Base-by-base conservation (phyloP, 2,329 filamentous ascomycete species). In the Epichloe glyceriae region DNA sequence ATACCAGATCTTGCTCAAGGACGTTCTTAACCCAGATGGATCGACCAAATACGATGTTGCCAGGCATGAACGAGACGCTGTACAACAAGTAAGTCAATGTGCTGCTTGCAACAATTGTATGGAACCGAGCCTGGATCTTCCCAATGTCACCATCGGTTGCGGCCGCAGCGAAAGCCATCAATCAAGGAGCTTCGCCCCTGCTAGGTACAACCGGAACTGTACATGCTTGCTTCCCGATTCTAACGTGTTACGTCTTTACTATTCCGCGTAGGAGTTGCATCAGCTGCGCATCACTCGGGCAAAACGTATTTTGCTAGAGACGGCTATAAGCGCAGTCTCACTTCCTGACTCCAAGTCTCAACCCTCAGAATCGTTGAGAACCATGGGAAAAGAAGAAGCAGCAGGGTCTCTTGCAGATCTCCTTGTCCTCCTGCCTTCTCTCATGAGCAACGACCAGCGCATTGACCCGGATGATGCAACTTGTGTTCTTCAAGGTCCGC, bases 11-110 rank as follows among this genome's bases (percentile, higher is more conserved):
- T 67, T 84, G 44, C 76, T 74, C 6, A 73, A 70, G 1, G 68
- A 68, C 2, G 62, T 82, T 26, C 70, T 84, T 5, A 78, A 80
- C 55, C 63, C 73, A 0, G 75, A 82, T 62, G 79, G 75, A 2
- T 78, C 79, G 8, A 79, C 77, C 2, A 78, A 71, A 58, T 65
- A 70, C n/a, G 70, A 74, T 56, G 65, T 70, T n/a, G 65, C 67
- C 2, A 70, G 70, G 15, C 73, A 74, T 55, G 72, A 79, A 59
- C 70, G 75, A 20, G 69, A 73, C 51, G 67, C 67, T 2, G 69
- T 76, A 2, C 68, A 67, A 41, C 66, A 79, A 59, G 79, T 82
- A 57, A 39, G 64, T 51, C 22, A 19, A 26, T 15, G 26, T 41
- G 10, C 37, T 20, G 12, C 42, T 44, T 19, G 3, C 22, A 15